Conservation (phyloP, 257 asterid genomes). For the Mitragyna speciosa region DNA sequence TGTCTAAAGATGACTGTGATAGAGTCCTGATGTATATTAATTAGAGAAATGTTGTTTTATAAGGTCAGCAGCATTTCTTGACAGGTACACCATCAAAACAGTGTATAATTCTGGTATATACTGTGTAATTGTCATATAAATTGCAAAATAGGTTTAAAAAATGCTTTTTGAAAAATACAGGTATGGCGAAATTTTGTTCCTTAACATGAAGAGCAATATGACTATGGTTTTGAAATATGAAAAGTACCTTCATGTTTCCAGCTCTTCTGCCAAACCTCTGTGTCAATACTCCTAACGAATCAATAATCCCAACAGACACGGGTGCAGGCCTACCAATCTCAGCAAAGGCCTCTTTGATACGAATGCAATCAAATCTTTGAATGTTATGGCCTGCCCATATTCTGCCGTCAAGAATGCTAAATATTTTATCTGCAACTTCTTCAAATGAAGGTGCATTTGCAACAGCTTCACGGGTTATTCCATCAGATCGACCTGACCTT, state of each 20-base stretch:
- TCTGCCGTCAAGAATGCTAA: slow-evolving; percentile 69
- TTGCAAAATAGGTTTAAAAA: neutral
- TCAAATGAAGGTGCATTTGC: slow-evolving; percentile 67
- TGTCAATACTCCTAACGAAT: slow-evolving; percentile 66
- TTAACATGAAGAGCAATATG: neutral
- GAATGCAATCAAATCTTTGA: slow-evolving; percentile 76
- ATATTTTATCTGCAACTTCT: slow-evolving; percentile 70
- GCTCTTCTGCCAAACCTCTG: slow-evolving; percentile 85
- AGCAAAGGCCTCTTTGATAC: slow-evolving; percentile 71
- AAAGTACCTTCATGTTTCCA: slow-evolving; percentile 89
- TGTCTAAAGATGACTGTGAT: neutral
- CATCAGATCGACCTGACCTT: slow-evolving; percentile 53
- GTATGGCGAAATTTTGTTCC: neutral
- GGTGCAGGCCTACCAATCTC: slow-evolving; percentile 62
- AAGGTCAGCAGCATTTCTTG: too few species aligned
- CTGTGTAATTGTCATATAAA: neutral
- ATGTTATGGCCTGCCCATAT: slow-evolving; percentile 98
- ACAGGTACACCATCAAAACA: neutral
- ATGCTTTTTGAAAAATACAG: neutral
- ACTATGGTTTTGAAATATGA: neutral
- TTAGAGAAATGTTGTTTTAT: neutral
- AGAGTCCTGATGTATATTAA: neutral
- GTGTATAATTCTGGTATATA: neutral
- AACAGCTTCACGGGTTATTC: slow-evolving; percentile 71
- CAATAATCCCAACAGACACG: slow-evolving; percentile 64